phyloP scores from a whole-genome alignment of 1,284 basidiomycete species.

The Anthracocystis setariae region DNA sequence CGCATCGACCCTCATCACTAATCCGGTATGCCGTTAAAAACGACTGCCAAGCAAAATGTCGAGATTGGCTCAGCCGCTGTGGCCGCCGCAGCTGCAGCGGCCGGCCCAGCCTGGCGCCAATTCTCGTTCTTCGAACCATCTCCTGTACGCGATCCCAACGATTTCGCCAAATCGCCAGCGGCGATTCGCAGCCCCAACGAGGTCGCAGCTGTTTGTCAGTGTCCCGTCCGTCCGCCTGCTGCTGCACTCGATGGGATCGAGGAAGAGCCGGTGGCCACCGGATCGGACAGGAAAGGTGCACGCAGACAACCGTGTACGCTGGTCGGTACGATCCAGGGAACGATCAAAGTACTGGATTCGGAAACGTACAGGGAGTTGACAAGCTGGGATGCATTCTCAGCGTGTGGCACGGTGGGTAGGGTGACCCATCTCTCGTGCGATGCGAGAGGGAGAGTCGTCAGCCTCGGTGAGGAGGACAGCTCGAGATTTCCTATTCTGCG shows the following conservation, averaged over 20 bases:
- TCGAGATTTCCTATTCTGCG: slow-evolving; percentile 55
- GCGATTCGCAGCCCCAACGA: slow-evolving; percentile 45
- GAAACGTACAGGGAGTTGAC: slow-evolving; percentile 46
- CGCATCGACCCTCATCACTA: neutral
- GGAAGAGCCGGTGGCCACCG: slow-evolving; percentile 1
- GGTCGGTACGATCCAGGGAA: slow-evolving; percentile 48
- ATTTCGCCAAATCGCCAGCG: slow-evolving; percentile 47
- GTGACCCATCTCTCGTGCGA: slow-evolving; percentile 56
- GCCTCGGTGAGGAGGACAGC: slow-evolving; percentile 55
- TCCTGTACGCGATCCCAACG: slow-evolving; percentile 46
- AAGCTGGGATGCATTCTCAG: slow-evolving; percentile 56
- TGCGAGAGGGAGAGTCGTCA: slow-evolving; percentile 42
- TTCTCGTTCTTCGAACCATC: slow-evolving; percentile 58
- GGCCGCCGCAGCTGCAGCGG: slow-evolving; percentile 36
- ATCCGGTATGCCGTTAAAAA: slow-evolving; percentile 19
- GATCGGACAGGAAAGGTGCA: neutral
- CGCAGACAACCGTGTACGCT: slow-evolving; percentile 45
- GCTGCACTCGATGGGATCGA: slow-evolving; percentile 5
- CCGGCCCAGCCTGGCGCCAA: slow-evolving; percentile 59
- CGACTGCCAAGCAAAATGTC: slow-evolving; percentile 6
- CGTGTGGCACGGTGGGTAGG: slow-evolving; percentile 30
- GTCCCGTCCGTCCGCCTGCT: slow-evolving; percentile 42
- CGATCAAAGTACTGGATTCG: slow-evolving; percentile 53
- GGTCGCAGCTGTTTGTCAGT: slow-evolving; percentile 53
- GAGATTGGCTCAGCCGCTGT: slow-evolving; percentile 43